Percentiles rank a stretch among this genome's conserved stretches.
Conservation (phyloP, 805 yeast genomes). For the Sugiyamaella mastotermitis region DNA sequence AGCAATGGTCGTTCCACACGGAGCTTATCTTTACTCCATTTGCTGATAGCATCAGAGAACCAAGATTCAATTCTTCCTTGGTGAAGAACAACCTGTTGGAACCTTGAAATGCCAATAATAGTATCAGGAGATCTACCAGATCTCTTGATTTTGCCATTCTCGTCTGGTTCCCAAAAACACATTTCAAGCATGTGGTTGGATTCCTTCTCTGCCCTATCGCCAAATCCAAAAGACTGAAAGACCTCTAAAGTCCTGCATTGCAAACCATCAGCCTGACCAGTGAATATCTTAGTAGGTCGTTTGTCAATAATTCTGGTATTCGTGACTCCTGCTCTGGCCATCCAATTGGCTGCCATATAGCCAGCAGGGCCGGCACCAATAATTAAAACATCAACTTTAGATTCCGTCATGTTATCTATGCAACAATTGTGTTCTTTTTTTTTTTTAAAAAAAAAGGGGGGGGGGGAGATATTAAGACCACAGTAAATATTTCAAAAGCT, state of each 20-base stretch:
- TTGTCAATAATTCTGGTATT: constrained; percentile 29
- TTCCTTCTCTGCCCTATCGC: constrained; percentile 24
- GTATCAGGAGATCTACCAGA: constrained; percentile 26
- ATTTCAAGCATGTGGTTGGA: constrained; percentile 29
- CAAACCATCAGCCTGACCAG: constrained; percentile 34
- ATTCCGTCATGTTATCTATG: no score
- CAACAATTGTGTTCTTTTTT: no score
- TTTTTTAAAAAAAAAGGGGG: no score
- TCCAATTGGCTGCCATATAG: constrained; percentile 29
- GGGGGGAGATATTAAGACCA: no score
- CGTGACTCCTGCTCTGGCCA: constrained; percentile 28
- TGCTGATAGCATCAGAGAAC: constrained; percentile 23
- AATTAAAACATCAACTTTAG: constrained; percentile 29
- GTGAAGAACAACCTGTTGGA: constrained; percentile 28
- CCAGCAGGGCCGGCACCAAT: constrained; percentile 38
- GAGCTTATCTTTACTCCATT: constrained; percentile 9
- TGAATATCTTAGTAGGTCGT: constrained; percentile 24
- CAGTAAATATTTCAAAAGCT: no score
- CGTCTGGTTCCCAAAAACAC: constrained; percentile 30
- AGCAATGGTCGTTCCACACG: constrained; percentile 15
- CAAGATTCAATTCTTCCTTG: constrained; percentile 30
- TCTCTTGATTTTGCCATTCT: constrained; percentile 24
- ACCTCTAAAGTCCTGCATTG: constrained; percentile 30
- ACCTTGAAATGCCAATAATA: constrained; percentile 27
- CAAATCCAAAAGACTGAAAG: constrained; percentile 26